Base-by-base conservation (phyloP, 306 rosid species). In the Dryas octopetala region DNA sequence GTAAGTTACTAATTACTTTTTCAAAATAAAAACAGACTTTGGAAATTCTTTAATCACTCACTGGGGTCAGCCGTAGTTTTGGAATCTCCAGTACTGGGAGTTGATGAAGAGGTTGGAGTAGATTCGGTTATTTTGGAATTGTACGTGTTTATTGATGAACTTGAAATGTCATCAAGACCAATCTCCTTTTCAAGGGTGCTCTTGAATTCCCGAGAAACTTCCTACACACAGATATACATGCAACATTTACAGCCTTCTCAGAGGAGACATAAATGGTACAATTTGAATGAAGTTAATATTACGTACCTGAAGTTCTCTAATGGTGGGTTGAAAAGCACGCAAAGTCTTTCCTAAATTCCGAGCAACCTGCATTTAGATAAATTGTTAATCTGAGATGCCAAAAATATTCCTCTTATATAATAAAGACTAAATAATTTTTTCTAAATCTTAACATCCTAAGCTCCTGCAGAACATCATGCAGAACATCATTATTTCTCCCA, bases 141-240 rank as follows among this genome's bases (percentile, higher is more conserved):
- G 82, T 85, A 78, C 26, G 83, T 58, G 76, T 52, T 80, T 70
- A 78, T 84, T 8, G 80, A 72, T 76, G 93, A 84, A 63, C 70
- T 82, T 51, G 96, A 79, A 83, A 84, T 72, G 68, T 96, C 98
- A 85, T 96, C 99, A 45, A 96, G 89, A 80, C 99, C 99, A 76
- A 96, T 92, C 88, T 96, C 99, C 86, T 91, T 89, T 75, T 92
- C 97, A 59, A 96, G 99, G n/a, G 98, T 85, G 79, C 92, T 89
- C 85, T 96, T 96, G 78, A 96, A 96, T 74, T 96, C 98, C 85
- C 90, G 82, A 71, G 99, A 96, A 76, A 96, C 99, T 47, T 96
- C 94, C 99, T 95, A 70, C 57, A 83, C 43, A 74, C 51, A 46
- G 49, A 71, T 28, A 74, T 62, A 65, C 52, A 83, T 76, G 43